A percentile compares a stretch with the other conserved stretches of the same genome.
These are phyloP conservation scores for Fistulinella cinereoalba DNA, from an alignment of 1,284 basidiomycete genomes.

Conservation along the genomic window DNA sequence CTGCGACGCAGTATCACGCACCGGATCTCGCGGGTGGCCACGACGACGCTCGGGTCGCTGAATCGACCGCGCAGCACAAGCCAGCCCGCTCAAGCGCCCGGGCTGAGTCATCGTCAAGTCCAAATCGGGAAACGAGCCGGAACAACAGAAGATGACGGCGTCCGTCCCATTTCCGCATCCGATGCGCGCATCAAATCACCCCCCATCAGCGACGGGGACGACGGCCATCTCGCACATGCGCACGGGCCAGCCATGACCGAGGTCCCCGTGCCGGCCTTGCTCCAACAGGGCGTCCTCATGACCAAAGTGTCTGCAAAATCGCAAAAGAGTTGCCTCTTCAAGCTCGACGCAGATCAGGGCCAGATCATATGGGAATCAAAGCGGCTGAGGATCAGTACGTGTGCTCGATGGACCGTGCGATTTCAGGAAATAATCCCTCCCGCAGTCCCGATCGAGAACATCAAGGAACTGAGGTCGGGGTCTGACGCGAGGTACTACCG, in stretches of 20 bases:
- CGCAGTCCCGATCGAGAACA: slow-evolving; percentile 83
- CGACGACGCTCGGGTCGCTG: slow-evolving; percentile 20
- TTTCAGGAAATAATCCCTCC: not conserved
- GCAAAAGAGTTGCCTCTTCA: slow-evolving; percentile 72
- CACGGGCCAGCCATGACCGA: slow-evolving; percentile 33
- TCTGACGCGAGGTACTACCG: slow-evolving; percentile 76
- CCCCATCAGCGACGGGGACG: not conserved
- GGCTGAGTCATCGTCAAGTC: not conserved
- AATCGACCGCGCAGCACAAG: slow-evolving; percentile 6
- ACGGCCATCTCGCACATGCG: not conserved
- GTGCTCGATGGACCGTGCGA: too few relatives aligned
- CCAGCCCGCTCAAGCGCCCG: not conserved
- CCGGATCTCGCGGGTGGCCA: slow-evolving; percentile 23
- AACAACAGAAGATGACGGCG: not conserved
- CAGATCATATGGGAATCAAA: slow-evolving; percentile 85
- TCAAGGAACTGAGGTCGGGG: slow-evolving; percentile 88
- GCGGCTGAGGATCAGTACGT: slow-evolving; percentile 72
- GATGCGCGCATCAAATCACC: slow-evolving; percentile 5
- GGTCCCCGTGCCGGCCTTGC: slow-evolving; percentile 46
- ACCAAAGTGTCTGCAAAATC: slow-evolving; percentile 88
- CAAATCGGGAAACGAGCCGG: slow-evolving; percentile 20
- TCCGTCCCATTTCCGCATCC: not conserved
- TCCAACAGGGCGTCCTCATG: slow-evolving; percentile 71
- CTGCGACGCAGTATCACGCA: slow-evolving; percentile 18
- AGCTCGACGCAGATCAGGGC: slow-evolving; percentile 76